Evolutionary conservation across 2,329 filamentous ascomycete genomes (phyloP), one percentile per base, ranked within the genome.

Genomic region (Hirsutella thompsonii): DNA sequence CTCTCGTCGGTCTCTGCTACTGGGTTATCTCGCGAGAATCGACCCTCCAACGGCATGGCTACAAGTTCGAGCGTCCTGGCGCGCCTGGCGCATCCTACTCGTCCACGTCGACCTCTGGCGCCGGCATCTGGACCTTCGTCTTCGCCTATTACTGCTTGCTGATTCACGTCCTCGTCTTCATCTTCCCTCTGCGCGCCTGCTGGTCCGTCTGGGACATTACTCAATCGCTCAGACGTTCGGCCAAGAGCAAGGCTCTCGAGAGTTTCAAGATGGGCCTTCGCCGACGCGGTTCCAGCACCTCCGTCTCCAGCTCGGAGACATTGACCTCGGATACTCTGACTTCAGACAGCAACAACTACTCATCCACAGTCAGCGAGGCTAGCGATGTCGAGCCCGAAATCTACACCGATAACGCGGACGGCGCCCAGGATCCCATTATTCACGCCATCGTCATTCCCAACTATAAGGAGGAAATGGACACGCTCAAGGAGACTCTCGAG

Each of bases 381-480:
- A 70, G 67, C 41, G 70, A 77, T 41, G 51, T 67, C 8, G 70
- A 75, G 35, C 48, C 60, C 23, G 68, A 72, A 30, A 55, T 63
- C 41, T 66, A 64, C 47, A 58, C 62, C 36, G 71, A 75, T 37
- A 57, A 49, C 36, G 65, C 68, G 16, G 55, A 59, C 9, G 56
- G 61, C 1, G 53, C 60, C n/a, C 61, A 68, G 8, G 49, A 49
- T 33, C 62, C 62, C 20, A 59, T 81, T 42, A 61, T 82, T 23
- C 78, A 83, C 54, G 77, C 74, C 13, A 81, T 86, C 46, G 66
- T 85, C 47, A 68, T 86, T 35, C 81, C 81, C 16, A 83, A 83
- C 52, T 86, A 85, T 62, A 82, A 82, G 57, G 81, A 86, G 56
- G 79, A 84, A 42, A 62, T 78, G 42, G 76, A 81, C 43, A 82